Evolutionary conservation across 495 filamentous ascomycete species (phyloP).

Genomic region (Pseudotulostoma volvatum): DNA sequence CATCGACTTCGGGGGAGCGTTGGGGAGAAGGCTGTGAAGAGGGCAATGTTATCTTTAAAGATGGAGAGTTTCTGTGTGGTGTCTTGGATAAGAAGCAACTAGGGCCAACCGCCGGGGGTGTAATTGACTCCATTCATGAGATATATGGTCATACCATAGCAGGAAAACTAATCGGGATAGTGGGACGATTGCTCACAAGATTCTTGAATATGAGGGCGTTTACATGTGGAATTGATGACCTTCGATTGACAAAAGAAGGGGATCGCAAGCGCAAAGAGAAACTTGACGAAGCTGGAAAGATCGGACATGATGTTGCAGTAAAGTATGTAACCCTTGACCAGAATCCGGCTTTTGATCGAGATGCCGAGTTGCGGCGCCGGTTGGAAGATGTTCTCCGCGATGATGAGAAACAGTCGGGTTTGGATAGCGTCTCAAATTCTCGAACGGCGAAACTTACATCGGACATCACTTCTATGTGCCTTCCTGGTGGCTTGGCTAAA

Average conservation of each 20-base stretch:
- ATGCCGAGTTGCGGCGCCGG: slow-evolving; percentile 54
- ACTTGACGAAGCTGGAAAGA: slow-evolving; percentile 47
- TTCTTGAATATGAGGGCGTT: slow-evolving; percentile 88
- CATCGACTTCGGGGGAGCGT: slow-evolving; percentile 53
- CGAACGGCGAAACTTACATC: slow-evolving; percentile 55
- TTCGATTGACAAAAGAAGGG: slow-evolving; percentile 68
- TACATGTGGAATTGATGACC: slow-evolving; percentile 93
- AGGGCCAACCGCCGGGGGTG: slow-evolving; percentile 69
- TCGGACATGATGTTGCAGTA: slow-evolving; percentile 68
- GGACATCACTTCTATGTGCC: slow-evolving; percentile 57
- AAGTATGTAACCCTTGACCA: slow-evolving; percentile 85
- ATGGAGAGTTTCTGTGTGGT: slow-evolving; percentile 74
- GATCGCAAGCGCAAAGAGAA: slow-evolving; percentile 54
- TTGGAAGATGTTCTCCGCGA: slow-evolving; percentile 84
- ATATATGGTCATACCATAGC: slow-evolving; percentile 77
- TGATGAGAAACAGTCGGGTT: slow-evolving; percentile 69
- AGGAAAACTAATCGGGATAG: slow-evolving; percentile 69
- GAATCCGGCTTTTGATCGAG: slow-evolving; percentile 35
- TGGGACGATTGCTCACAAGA: slow-evolving; percentile 78
- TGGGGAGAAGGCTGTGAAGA: slow-evolving; percentile 64
- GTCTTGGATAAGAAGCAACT: slow-evolving; percentile 95
- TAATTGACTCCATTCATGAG: slow-evolving; percentile 87
- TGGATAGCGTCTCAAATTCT: slow-evolving; percentile 76
- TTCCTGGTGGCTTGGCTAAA: slow-evolving; percentile 73
- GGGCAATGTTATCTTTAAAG: slow-evolving; percentile 64